Percentiles rank a stretch among this genome's conserved stretches.
These are phyloP conservation scores for Gymnopus androsaceus DNA, from an alignment of 1,284 basidiomycete genomes.

Conservation along the genomic window DNA sequence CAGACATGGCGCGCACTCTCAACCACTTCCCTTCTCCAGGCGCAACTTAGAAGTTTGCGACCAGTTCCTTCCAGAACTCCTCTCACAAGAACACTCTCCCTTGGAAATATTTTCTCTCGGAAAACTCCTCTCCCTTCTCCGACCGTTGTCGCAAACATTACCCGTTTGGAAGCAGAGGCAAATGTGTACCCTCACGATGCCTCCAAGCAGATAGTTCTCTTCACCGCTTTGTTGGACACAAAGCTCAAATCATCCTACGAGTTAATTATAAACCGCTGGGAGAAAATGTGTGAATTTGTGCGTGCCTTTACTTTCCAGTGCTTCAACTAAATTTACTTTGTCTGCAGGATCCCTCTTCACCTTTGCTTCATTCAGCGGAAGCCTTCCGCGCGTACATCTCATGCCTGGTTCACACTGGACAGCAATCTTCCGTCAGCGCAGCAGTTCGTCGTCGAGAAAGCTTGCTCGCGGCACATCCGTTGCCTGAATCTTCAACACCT, in stretches of 20 bases:
- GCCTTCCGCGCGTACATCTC: slow-evolving; percentile 75
- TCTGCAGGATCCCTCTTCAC: slow-evolving; percentile 13
- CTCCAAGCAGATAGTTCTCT: slow-evolving; percentile 68
- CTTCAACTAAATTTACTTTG: background rate
- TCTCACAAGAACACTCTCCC: slow-evolving; percentile 38
- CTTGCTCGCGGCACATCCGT: slow-evolving; percentile 40
- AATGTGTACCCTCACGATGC: slow-evolving; percentile 70
- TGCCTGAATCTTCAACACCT: slow-evolving; percentile 14
- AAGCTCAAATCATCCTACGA: slow-evolving; percentile 69
- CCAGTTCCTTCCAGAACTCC: slow-evolving; percentile 11
- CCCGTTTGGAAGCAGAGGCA: slow-evolving; percentile 71
- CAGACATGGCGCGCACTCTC: slow-evolving; percentile 12
- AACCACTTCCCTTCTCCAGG: slow-evolving; percentile 14
- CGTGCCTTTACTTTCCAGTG: slow-evolving; percentile 32
- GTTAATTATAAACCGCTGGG: slow-evolving; percentile 75
- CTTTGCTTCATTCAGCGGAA: slow-evolving; percentile 44
- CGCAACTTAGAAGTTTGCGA: slow-evolving; percentile 7
- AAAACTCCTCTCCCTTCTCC: slow-evolving; percentile 61
- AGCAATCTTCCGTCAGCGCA: slow-evolving; percentile 56
- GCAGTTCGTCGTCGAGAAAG: slow-evolving; percentile 70
- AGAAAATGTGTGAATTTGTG: slow-evolving; percentile 79
- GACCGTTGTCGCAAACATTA: slow-evolving; percentile 65
- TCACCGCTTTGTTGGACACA: slow-evolving; percentile 63
- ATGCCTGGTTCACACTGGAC: slow-evolving; percentile 62
- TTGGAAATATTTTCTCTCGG: slow-evolving; percentile 56